Percentiles rank a stretch among this genome's conserved stretches.
Conservation (phyloP, 306 rosid genomes). For the Vigna hirtella region DNA sequence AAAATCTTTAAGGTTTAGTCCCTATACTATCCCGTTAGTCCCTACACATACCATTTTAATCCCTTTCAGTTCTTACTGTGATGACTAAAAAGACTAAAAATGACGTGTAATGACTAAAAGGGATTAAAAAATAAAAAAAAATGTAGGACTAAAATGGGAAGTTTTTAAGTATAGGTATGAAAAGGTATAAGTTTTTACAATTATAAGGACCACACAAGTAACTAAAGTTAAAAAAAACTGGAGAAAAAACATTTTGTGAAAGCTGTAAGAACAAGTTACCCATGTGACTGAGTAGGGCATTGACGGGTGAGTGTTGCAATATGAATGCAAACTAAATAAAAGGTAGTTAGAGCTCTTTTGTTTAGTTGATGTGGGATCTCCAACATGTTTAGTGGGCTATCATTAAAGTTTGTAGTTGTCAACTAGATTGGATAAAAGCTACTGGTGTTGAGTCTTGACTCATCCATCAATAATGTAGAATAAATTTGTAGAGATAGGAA, state of each 20-base stretch:
- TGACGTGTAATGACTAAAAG: too few relatives aligned
- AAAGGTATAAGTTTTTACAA: too few relatives aligned
- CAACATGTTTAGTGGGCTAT: background rate
- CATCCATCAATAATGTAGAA: conserved; percentile 1
- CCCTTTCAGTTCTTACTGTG: too few relatives aligned
- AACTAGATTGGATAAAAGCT: conserved; percentile 30
- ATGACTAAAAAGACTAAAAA: too few relatives aligned
- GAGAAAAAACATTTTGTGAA: conserved; percentile 1
- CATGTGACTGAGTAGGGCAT: conserved; percentile 3
- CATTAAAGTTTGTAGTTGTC: conserved; percentile 19
- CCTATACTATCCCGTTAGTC: too few relatives aligned
- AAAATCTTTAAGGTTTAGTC: too few relatives aligned
- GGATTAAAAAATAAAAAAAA: too few relatives aligned
- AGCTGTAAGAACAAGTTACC: conserved; percentile 18
- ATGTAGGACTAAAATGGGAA: too few relatives aligned
- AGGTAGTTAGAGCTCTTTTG: background rate
- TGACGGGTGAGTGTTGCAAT: background rate
- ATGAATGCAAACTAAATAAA: conserved; percentile 9
- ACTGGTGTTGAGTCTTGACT: background rate
- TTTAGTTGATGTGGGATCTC: too few relatives aligned
- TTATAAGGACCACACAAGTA: too few relatives aligned
- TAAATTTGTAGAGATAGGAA: background rate
- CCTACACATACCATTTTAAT: too few relatives aligned
- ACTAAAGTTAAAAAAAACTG: background rate
- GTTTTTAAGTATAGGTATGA: too few relatives aligned